These are phyloP conservation scores for Erythrobasidium yunnanense DNA, from an alignment of 768 basidiomycete species.

Conservation along the genomic window DNA sequence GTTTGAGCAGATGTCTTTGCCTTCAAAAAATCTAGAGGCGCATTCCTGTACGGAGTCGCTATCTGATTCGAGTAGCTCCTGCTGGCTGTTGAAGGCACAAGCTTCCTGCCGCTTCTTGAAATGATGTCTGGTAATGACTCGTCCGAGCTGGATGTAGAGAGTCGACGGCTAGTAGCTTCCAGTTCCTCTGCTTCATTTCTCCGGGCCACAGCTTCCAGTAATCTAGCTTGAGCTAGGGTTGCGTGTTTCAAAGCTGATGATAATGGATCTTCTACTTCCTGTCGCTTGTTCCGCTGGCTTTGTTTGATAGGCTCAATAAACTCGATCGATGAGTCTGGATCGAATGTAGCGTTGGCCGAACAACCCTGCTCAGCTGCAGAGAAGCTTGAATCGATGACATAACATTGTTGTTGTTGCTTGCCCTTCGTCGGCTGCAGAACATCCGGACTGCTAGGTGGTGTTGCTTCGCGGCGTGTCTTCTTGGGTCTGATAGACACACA, in stretches of 20 bases:
- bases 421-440: no score
- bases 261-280: not conserved
- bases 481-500: not conserved
- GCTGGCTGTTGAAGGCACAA: no score
- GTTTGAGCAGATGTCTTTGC: no score
- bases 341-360: not conserved
- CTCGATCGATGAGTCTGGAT: slow-evolving; percentile 2
- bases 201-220: not conserved
- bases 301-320: no score
- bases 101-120: no score
- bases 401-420: no score
- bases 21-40: no score
- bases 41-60: no score
- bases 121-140: no score
- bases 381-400: not conserved
- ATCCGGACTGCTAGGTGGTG: not conserved
- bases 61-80: no score
- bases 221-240: not conserved
- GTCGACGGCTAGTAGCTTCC: not conserved
- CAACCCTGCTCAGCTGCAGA: not conserved
- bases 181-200: not conserved
- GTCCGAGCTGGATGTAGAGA: no score
- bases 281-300: not conserved
- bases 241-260: not conserved
- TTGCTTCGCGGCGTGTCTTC: not conserved